Conservation (phyloP, 192 early-diverging fungal genomes). For the Coemansia sp. region DNA sequence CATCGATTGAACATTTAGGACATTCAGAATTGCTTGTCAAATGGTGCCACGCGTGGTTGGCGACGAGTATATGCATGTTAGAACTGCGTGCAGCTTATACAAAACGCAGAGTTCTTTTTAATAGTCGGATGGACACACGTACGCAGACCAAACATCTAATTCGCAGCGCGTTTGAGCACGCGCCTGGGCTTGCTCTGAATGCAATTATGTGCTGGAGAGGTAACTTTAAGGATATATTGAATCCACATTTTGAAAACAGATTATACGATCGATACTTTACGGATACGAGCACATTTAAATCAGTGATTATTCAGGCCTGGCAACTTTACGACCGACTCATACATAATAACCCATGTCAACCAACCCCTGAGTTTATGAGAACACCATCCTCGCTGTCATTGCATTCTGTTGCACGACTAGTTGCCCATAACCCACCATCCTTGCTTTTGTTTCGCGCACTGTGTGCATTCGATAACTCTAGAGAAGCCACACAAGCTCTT, state of each 20-base stretch:
- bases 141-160: conserved; percentile 22
- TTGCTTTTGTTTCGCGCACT: conserved; percentile 5
- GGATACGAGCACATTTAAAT: conserved; percentile 4
- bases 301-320: conserved; percentile 31
- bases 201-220: conserved; percentile 37
- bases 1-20: background rate
- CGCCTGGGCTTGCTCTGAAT: conserved; percentile 42
- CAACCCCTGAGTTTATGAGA: background rate
- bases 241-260: background rate
- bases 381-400: background rate
- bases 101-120: conserved; percentile 22
- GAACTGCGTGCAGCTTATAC: conserved; percentile 20
- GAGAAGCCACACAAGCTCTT: background rate
- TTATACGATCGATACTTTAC: conserved; percentile 21
- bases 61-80: conserved; percentile 20
- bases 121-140: conserved; percentile 7
- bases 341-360: conserved; percentile 15
- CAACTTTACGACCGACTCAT: conserved; percentile 40
- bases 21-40: background rate
- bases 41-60: conserved; percentile 30
- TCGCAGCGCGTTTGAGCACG: conserved; percentile 22
- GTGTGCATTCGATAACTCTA: background rate
- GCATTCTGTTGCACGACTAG: background rate
- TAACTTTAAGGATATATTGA: conserved; percentile 18
- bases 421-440: conserved; percentile 1